Conservation (phyloP, 2,329 filamentous ascomycete genomes). For the Phoma sp. region DNA sequence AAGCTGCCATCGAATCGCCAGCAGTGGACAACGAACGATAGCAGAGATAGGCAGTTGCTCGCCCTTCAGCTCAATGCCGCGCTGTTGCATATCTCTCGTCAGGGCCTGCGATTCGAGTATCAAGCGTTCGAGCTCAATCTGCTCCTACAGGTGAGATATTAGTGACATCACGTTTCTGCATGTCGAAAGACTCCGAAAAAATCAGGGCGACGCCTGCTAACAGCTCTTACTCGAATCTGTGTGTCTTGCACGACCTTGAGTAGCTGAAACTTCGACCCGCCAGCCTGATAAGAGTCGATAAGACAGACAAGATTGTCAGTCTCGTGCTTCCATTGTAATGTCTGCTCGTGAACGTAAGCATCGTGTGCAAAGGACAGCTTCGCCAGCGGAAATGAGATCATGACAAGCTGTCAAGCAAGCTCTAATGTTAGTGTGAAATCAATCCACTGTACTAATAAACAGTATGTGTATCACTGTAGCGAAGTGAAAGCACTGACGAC, state of each 20-base stretch:
- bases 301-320: constrained; percentile 39
- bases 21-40: constrained; percentile 46
- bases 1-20: constrained; percentile 51
- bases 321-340: constrained; percentile 46
- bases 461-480: background rate
- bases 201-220: background rate
- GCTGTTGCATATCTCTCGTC: constrained; percentile 27
- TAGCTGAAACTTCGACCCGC: constrained; percentile 32
- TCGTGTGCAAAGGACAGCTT: constrained; percentile 45
- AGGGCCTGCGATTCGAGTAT: constrained; percentile 26
- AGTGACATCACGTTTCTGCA: background rate
- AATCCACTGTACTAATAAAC: background rate
- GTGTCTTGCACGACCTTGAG: constrained; percentile 51
- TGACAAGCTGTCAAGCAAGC: constrained; percentile 17
- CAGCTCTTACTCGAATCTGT: constrained; percentile 50
- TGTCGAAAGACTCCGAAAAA: background rate
- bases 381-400: constrained; percentile 41
- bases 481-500: background rate
- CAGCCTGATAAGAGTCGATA: constrained; percentile 40
- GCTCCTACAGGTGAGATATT: constrained; percentile 24
- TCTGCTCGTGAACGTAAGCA: constrained; percentile 30
- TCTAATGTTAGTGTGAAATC: constrained; percentile 19
- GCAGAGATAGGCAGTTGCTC: constrained; percentile 55
- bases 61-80: constrained; percentile 35
- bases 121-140: constrained; percentile 33